Evolutionary conservation across 352 stramenopile species (phyloP).

Genomic region (Phytophthora melonis): DNA sequence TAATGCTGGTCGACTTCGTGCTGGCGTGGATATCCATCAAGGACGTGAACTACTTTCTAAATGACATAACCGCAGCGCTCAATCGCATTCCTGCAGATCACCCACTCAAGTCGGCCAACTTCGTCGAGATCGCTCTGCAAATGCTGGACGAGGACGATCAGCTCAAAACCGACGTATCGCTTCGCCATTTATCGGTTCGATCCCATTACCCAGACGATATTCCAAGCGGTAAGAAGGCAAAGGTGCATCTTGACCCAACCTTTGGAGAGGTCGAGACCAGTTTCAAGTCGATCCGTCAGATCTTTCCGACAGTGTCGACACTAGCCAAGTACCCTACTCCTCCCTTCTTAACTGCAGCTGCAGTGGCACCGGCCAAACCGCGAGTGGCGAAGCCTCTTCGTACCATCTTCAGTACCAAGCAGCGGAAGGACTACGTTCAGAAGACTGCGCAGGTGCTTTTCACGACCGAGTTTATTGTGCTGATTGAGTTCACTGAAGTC

Average conservation of each 20-base stretch:
- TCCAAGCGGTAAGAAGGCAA: background rate
- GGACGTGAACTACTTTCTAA: slow-evolving; percentile 32
- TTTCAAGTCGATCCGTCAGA: background rate
- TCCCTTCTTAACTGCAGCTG: slow-evolving; percentile 9
- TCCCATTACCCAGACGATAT: background rate
- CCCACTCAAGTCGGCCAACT: slow-evolving; percentile 17
- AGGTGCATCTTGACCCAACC: slow-evolving; percentile 8
- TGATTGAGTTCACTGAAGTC: slow-evolving; percentile 51
- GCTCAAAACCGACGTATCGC: slow-evolving; percentile 5
- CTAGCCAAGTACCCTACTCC: slow-evolving; percentile 2
- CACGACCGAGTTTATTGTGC: slow-evolving; percentile 42
- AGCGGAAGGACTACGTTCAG: slow-evolving; percentile 23
- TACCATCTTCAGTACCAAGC: slow-evolving; percentile 11
- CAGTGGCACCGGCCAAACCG: background rate
- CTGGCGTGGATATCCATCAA: slow-evolving; percentile 47
- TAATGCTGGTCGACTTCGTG: slow-evolving; percentile 46
- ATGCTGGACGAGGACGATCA: slow-evolving; percentile 25
- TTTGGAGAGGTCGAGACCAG: slow-evolving; percentile 1
- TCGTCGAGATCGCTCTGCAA: slow-evolving; percentile 30
- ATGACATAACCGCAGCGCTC: slow-evolving; percentile 10
- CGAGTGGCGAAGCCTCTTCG: background rate
- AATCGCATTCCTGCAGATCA: slow-evolving; percentile 22
- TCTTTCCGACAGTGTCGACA: slow-evolving; percentile 11
- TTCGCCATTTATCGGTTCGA: slow-evolving; percentile 21
- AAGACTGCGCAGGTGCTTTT: slow-evolving; percentile 38